Base-by-base conservation (phyloP, 495 filamentous ascomycete genomes). In the Talaromyces thailandensis region DNA sequence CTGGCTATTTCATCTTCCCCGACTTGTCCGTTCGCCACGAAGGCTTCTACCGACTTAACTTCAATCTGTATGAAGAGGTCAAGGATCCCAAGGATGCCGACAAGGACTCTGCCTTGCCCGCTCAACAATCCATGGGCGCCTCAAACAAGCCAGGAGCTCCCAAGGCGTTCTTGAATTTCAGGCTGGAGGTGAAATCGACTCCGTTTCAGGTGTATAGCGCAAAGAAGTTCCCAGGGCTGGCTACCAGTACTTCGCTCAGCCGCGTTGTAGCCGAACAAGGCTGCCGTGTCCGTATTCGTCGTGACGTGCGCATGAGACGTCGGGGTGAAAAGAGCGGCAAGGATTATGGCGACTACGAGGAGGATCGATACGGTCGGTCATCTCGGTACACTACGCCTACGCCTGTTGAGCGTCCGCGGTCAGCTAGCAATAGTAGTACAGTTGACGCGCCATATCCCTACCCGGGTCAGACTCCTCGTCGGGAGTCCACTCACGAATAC, bases 1-100 rank as follows among this genome's bases (percentile, higher is more conserved):
- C 93, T 52, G 94, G 95, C 60, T 98, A 98, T 74, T 98, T 98
- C 71, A 88, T 98, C 74, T 98, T 98, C 69, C 94, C 95, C 0
- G 94, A 98, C 75, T 79, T 98, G 40, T 98, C 94, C 1, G 94
- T 98, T 56, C 89, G 95, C 58, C 93, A 98, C 71, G 94, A 98
- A 72, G 94, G 94, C 57, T 86, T 88, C 60, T 98, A 96, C 69
- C 81, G 88, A 8, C 75, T 98, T 63, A 88, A 84, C 66, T 98
- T 98, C 77, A 91, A 91, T 67, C 81, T 98, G 18, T 98, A 93
- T 65, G 94, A 98, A 74, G 87, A 96, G 73, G 87, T 88, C 60
- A 96, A 96, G 78, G 88, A 95, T 24, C 65, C 74, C 53, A 86
- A 89, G 68, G 86, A 91, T 71, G 75, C 73, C 23, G 85, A 87